These are phyloP conservation scores for Saturnispora serradocipensis DNA, from an alignment of 805 yeast species.

Conservation along the genomic window DNA sequence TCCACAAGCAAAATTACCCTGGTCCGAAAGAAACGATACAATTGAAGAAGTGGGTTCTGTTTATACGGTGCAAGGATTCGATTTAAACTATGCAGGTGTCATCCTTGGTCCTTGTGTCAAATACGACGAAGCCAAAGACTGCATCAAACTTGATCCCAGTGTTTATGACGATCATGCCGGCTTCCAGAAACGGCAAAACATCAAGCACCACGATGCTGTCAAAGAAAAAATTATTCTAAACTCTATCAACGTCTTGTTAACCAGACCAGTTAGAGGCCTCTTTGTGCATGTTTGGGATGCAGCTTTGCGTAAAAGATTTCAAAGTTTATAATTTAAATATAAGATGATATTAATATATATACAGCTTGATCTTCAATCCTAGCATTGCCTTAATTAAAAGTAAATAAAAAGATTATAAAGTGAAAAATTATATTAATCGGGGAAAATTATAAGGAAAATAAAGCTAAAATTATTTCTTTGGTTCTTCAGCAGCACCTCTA, in stretches of 20 bases:
- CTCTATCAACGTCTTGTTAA: conserved; percentile 36
- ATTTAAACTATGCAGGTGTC: conserved; percentile 38
- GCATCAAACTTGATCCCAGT: conserved; percentile 28
- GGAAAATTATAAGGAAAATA: not conserved
- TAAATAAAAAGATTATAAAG: not conserved
- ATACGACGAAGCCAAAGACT: conserved; percentile 29
- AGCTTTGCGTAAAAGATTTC: conserved; percentile 28
- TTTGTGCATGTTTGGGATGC: conserved; percentile 36
- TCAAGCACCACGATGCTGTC: conserved; percentile 28
- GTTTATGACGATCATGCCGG: conserved; percentile 39
- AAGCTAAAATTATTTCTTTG: not conserved
- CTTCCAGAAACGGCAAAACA: conserved; percentile 34
- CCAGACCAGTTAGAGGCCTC: conserved; percentile 37
- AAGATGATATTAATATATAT: not conserved
- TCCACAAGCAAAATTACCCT: conserved; percentile 32
- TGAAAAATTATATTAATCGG: not conserved
- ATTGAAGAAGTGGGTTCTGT: conserved; percentile 41
- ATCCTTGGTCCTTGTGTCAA: conserved; percentile 36
- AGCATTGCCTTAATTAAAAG: not conserved
- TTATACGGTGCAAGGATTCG: conserved; percentile 41
- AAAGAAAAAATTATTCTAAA: conserved; percentile 35
- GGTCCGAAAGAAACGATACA: conserved; percentile 38
- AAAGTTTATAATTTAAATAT: not conserved
- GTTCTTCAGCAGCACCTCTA: conserved; percentile 1
- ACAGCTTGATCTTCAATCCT: not conserved